Base-by-base conservation (phyloP, 768 basidiomycete species). In the Zangia roseola region DNA sequence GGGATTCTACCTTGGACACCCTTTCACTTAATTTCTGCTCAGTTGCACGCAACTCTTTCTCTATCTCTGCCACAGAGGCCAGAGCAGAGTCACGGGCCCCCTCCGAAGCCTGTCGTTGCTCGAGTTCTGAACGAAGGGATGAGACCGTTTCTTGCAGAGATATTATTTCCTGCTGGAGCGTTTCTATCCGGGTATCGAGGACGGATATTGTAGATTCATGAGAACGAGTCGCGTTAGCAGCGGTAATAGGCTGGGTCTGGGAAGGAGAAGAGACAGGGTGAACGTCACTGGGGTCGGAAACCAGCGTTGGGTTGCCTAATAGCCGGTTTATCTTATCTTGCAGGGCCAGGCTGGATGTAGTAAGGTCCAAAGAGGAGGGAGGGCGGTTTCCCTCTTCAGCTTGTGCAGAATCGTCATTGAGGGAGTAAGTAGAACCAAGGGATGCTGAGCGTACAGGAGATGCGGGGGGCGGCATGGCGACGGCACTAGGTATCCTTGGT, bases 391-490 rank as follows among this genome's bases (percentile, higher is more conserved):
- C 47, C 25, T 43, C 45, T 14, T 61, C 62, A 24, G 54, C 54
- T 13, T 47, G 55, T 2, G 41, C 33, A 36, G 40, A 34, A 16
- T 65, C 58, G 31, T 74, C 74, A 43, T 68, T 70, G 34, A 73
- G 55, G 17, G 74, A 76, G 20, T 70, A 64, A 3, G 73, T 70
- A 16, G 71, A 62, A 16, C 67, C 61, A 38, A 73, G 60, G 1
- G 65, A 58, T n/a, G 60, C 50, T 6, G 64, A 61, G 45, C 60
- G 61, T 16, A 63, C 66, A 7, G 88, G 88, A 12, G 86, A 87
- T 1, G 83, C 72, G 16, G 88, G 88, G 3, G 88, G 89, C 3
- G 88, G 89, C 89, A 91, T 90, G 7, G 86, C 82, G 23, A 87
- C 66, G n/a, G 78, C 74, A 57, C 86, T 88, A 25, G 88, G 85